Conservation (phyloP, 371 early-diverging fungal species). For the Lichtheimia ramosa region DNA sequence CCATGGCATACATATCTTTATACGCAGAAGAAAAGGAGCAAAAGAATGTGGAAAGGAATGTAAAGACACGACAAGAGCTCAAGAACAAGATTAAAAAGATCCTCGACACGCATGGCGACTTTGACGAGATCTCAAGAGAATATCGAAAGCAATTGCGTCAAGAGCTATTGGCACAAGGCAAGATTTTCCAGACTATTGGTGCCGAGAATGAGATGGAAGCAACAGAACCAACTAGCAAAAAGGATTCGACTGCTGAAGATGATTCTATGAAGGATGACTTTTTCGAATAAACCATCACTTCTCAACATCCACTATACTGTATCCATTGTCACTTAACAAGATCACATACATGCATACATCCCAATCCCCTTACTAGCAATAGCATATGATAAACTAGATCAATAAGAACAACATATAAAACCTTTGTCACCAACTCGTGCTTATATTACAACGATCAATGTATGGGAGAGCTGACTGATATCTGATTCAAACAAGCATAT, state of each 20-base stretch:
- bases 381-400: no score
- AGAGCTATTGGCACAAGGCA: slow-evolving; percentile 16
- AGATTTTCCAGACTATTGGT: background rate
- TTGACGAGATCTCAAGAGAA: slow-evolving; percentile 18
- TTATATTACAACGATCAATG: no score
- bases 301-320: no score
- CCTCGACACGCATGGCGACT: slow-evolving; percentile 24
- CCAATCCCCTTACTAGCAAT: no score
- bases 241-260: background rate
- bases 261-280: background rate
- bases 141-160: slow-evolving; percentile 37
- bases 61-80: slow-evolving; percentile 22
- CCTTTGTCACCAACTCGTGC: no score
- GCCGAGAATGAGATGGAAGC: background rate
- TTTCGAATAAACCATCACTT: background rate
- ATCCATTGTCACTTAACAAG: no score
- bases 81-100: slow-evolving; percentile 25
- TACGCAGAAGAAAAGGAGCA: slow-evolving; percentile 25
- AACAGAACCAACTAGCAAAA: background rate
- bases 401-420: no score
- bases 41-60: slow-evolving; percentile 13
- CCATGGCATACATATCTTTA: slow-evolving; percentile 38
- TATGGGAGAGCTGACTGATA: no score
- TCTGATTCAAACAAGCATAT: no score
- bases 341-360: no score